phyloP scores from a whole-genome alignment of 2,329 filamentous ascomycete species.

The Cryphonectria nitschkei region DNA sequence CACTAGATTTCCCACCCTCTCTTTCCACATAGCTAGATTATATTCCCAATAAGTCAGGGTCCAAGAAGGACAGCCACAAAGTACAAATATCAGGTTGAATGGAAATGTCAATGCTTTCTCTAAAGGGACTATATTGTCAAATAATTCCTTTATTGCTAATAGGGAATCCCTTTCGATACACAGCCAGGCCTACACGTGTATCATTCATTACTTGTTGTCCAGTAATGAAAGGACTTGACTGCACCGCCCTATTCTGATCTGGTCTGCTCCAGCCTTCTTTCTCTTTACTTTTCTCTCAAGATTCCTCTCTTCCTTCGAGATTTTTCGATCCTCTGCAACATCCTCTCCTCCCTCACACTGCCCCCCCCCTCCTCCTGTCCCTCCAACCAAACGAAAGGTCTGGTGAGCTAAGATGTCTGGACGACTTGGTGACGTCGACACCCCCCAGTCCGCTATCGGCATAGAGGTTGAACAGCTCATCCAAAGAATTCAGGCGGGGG shows the following conservation, averaged over 20 bases:
- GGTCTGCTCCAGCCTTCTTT: not conserved
- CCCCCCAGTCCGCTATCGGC: not conserved
- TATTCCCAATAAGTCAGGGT: no score
- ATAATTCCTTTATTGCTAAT: no score
- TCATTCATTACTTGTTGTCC: not conserved
- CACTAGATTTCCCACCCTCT: no score
- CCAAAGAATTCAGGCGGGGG: not conserved
- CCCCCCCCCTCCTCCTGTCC: not conserved
- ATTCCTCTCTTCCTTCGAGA: not conserved
- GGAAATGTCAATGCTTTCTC: no score
- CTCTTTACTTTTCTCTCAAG: not conserved
- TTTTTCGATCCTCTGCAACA: not conserved
- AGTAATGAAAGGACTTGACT: not conserved
- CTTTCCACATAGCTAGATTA: no score
- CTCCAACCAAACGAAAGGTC: not conserved
- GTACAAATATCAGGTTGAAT: no score
- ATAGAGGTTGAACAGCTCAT: not conserved
- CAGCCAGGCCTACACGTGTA: not conserved
- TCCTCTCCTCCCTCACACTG: not conserved
- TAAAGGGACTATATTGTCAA: no score
- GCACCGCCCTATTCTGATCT: not conserved
- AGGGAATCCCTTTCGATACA: not conserved
- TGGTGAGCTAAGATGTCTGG: not conserved
- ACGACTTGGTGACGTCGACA: not conserved
- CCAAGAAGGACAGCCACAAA: no score